Conservation (phyloP, 73 alveolate species). For the Uronychia setigera region DNA sequence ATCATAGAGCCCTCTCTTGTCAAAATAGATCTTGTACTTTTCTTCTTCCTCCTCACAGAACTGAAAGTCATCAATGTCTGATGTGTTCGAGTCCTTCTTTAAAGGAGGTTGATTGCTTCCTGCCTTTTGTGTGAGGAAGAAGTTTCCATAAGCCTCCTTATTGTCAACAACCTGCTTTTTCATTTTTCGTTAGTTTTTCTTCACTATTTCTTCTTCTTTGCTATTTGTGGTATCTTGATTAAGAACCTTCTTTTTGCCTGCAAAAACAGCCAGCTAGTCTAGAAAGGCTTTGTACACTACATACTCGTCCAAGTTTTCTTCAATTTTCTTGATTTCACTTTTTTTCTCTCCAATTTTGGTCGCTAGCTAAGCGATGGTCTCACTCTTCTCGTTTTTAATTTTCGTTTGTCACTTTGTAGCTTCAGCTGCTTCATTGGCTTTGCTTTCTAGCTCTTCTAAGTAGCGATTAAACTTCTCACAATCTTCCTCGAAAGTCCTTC, state of each 20-base stretch:
- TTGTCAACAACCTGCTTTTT: background rate
- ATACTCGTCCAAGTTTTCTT: slow-evolving; percentile 27
- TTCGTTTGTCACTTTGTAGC: background rate
- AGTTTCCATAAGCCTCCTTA: background rate
- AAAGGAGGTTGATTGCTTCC: too few species aligned
- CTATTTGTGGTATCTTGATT: background rate
- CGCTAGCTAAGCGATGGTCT: background rate
- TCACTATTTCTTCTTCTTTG: background rate
- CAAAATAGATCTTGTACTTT: too few species aligned
- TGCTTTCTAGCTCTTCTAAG: slow-evolving; percentile 22
- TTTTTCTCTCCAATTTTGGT: slow-evolving; percentile 13
- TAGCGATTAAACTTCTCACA: slow-evolving; percentile 19
- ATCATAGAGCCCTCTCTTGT: too few species aligned
- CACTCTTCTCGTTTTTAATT: slow-evolving; percentile 15
- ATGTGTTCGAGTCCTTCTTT: too few species aligned
- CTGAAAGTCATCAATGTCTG: too few species aligned
- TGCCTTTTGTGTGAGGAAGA: background rate
- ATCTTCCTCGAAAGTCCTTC: slow-evolving; percentile 35
- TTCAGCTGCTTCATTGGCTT: slow-evolving; percentile 13
- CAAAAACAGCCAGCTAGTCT: slow-evolving; percentile 30
- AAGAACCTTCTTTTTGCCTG: slow-evolving; percentile 34
- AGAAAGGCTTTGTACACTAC: slow-evolving; percentile 22
- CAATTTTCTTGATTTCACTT: slow-evolving; percentile 23
- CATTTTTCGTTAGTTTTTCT: background rate
- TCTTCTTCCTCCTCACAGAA: too few species aligned